Evolutionary conservation across 2,329 filamentous ascomycete genomes (phyloP).

Genomic region (Bertia moriformis): DNA sequence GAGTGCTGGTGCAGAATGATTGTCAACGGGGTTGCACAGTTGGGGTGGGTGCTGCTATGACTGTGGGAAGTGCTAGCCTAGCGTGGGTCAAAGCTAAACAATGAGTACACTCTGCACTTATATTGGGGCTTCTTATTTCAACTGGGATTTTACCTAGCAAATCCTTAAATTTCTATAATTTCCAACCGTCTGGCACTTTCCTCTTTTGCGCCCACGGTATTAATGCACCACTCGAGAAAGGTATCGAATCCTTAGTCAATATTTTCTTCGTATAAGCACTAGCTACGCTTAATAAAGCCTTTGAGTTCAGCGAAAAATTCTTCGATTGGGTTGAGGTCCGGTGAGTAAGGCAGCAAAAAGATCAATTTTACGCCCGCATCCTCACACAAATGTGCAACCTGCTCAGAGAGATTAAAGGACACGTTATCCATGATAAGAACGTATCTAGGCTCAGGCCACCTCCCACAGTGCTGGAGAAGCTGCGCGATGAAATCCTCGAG

Average conservation of each 20-base stretch:
- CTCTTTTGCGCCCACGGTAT: slow-evolving; percentile 3
- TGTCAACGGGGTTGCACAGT: too few relatives aligned
- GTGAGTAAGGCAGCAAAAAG: neutral
- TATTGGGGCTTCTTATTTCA: too few relatives aligned
- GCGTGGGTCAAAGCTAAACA: too few relatives aligned
- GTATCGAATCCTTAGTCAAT: neutral
- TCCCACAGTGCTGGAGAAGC: slow-evolving; percentile 14
- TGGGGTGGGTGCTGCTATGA: too few relatives aligned
- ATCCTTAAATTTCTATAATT: too few relatives aligned
- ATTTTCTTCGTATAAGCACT: neutral
- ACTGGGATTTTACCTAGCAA: too few relatives aligned
- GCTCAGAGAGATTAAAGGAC: slow-evolving; percentile 12
- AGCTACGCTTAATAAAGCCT: neutral
- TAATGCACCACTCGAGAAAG: slow-evolving; percentile 2
- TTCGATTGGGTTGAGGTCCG: neutral
- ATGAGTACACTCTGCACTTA: too few relatives aligned
- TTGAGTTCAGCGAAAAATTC: neutral
- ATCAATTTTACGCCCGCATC: slow-evolving; percentile 4
- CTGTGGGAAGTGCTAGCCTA: too few relatives aligned
- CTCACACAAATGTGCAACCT: slow-evolving; percentile 11
- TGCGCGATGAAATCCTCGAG: slow-evolving; percentile 15
- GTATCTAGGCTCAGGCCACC: slow-evolving; percentile 15
- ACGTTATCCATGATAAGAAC: slow-evolving; percentile 19
- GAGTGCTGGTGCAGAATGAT: too few relatives aligned
- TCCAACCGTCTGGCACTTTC: slow-evolving; percentile 3